Percentiles rank a stretch among this genome's conserved stretches.
These are phyloP conservation scores for Scedosporium apiospermum DNA, from an alignment of 2,329 filamentous ascomycete species.

Conservation along the genomic window DNA sequence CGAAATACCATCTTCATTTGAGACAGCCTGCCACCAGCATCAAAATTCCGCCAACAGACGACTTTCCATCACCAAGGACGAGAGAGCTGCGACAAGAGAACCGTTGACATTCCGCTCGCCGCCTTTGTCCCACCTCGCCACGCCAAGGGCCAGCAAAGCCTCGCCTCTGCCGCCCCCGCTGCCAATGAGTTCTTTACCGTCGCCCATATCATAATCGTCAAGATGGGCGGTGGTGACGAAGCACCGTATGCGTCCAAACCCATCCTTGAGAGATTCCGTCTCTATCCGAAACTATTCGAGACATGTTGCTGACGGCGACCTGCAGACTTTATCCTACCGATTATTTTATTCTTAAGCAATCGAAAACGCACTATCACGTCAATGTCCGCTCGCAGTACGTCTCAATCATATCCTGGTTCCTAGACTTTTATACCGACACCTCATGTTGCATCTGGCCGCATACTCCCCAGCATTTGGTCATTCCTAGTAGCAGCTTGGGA, in stretches of 20 bases:
- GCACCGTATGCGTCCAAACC: slow-evolving; percentile 2
- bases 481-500: neutral
- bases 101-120: neutral
- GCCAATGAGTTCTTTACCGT: slow-evolving; percentile 2
- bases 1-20: no score
- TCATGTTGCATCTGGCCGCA: slow-evolving; percentile 7
- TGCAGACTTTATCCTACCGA: slow-evolving; percentile 57
- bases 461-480: slow-evolving; percentile 11
- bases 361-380: slow-evolving; percentile 59
- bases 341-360: slow-evolving; percentile 47
- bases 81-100: neutral
- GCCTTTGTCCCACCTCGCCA: neutral
- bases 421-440: slow-evolving; percentile 20
- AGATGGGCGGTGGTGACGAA: slow-evolving; percentile 6
- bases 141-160: neutral
- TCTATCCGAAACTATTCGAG: neutral
- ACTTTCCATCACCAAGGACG: no score
- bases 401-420: neutral
- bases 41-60: no score
- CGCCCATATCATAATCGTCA: neutral
- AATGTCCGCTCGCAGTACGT: slow-evolving; percentile 56
- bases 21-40: no score
- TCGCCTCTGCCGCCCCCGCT: neutral
- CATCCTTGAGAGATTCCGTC: neutral
- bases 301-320: neutral